Evolutionary conservation across 2,329 filamentous ascomycete genomes (phyloP).

Genomic region (Xylaria digitata): DNA sequence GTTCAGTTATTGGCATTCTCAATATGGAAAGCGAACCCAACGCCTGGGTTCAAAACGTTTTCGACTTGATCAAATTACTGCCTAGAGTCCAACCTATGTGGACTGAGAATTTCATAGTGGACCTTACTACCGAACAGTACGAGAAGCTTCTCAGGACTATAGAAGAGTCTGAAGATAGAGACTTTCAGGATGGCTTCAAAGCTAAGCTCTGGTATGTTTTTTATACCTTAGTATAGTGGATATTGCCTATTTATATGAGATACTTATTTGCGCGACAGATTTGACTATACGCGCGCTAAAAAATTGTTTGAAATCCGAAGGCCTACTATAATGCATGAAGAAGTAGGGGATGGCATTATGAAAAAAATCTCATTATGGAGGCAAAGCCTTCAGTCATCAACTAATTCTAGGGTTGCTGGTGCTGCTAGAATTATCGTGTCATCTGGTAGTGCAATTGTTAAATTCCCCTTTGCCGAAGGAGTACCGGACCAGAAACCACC

Average conservation of each 20-base stretch:
- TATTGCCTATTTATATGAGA: background rate
- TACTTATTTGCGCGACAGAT: conserved; percentile 10
- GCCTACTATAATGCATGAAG: conserved; percentile 24
- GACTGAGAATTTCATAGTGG: too few species aligned
- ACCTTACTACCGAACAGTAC: conserved; percentile 28
- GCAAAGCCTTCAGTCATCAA: conserved; percentile 6
- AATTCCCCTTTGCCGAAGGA: conserved; percentile 9
- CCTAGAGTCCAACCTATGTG: background rate
- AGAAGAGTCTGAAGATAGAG: conserved; percentile 16
- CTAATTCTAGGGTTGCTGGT: background rate
- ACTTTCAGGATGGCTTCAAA: background rate
- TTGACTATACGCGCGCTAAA: conserved; percentile 20
- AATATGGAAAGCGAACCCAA: conserved; percentile 27
- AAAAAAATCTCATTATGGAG: background rate
- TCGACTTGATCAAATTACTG: conserved; percentile 21
- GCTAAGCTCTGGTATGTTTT: conserved; percentile 13
- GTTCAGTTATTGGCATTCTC: conserved; percentile 16
- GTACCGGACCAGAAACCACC: conserved; percentile 12
- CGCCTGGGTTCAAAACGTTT: conserved; percentile 14
- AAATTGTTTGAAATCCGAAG: conserved; percentile 23
- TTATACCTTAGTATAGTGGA: background rate
- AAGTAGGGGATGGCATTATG: conserved; percentile 12
- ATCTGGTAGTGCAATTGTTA: background rate
- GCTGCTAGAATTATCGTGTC: conserved; percentile 6
- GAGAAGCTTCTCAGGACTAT: conserved; percentile 13